Conservation (phyloP, 2,329 filamentous ascomycete genomes). For the Fusarium tuaranense region DNA sequence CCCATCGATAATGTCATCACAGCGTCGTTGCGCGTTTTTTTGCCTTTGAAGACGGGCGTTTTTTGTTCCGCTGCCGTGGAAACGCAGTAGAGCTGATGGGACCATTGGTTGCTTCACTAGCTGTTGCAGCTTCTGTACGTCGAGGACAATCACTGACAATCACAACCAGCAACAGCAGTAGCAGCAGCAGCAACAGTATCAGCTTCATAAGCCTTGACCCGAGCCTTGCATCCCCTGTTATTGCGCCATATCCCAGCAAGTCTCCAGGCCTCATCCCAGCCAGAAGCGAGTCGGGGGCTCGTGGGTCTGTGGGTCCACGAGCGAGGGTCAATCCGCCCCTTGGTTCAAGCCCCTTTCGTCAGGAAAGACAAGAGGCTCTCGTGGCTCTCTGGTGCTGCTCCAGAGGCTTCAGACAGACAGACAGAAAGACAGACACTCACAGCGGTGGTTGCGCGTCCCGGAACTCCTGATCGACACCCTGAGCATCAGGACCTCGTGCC, state of each 20-base stretch:
- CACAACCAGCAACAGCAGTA: constrained; percentile 16
- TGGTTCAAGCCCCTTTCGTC: constrained; percentile 36
- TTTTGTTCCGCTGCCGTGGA: constrained; percentile 14
- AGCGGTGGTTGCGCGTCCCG: constrained; percentile 42
- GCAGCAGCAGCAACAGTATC: not conserved
- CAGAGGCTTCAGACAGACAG: constrained; percentile 16
- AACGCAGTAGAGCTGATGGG: not conserved
- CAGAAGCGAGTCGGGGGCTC: constrained; percentile 22
- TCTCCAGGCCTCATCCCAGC: constrained; percentile 34
- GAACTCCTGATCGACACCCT: constrained; percentile 38
- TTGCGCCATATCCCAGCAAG: constrained; percentile 43
- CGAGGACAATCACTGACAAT: constrained; percentile 30
- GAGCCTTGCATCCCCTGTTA: constrained; percentile 41
- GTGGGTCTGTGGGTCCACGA: constrained; percentile 36
- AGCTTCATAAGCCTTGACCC: constrained; percentile 24
- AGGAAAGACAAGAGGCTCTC: constrained; percentile 34
- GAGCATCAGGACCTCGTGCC: constrained; percentile 19
- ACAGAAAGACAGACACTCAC: not conserved
- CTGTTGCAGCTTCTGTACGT: constrained; percentile 10
- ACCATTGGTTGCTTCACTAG: constrained; percentile 8
- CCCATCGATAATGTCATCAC: constrained; percentile 12
- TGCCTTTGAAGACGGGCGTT: not conserved
- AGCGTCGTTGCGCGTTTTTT: not conserved
- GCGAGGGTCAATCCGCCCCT: constrained; percentile 32
- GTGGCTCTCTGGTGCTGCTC: constrained; percentile 16